These are phyloP conservation scores for Spatholobus suberectus DNA, from an alignment of 306 rosid genomes.

Conservation along the genomic window DNA sequence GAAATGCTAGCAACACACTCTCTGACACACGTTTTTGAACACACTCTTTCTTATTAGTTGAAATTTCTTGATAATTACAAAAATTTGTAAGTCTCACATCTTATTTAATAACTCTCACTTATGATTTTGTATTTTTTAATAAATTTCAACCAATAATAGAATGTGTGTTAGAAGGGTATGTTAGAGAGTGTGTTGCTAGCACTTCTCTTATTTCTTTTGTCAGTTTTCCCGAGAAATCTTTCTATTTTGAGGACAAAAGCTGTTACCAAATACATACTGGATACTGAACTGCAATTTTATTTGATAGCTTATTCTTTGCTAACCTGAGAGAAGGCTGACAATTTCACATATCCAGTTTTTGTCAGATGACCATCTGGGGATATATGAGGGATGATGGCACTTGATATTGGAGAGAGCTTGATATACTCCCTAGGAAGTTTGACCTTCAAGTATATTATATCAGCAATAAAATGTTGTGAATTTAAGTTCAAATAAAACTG, in stretches of 20 bases:
- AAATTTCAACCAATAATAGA: too few relatives aligned
- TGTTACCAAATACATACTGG: neutral
- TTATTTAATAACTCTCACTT: too few relatives aligned
- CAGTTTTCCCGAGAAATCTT: neutral
- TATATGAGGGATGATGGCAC: constrained; percentile 79
- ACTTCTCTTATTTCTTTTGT: neutral
- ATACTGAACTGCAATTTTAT: neutral
- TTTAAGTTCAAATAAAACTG: constrained; percentile 13
- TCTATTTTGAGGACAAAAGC: neutral
- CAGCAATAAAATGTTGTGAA: neutral
- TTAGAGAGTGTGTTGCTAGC: too few relatives aligned
- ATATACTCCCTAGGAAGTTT: constrained; percentile 85
- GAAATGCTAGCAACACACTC: too few relatives aligned
- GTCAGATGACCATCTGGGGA: constrained; percentile 69
- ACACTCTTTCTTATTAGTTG: too few relatives aligned
- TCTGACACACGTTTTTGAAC: too few relatives aligned
- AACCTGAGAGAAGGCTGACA: constrained; percentile 91
- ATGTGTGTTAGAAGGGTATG: too few relatives aligned
- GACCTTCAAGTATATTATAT: constrained; percentile 60
- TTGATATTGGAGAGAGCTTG: constrained; percentile 86
- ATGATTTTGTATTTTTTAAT: too few relatives aligned
- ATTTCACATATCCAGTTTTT: constrained; percentile 90
- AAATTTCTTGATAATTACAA: too few relatives aligned
- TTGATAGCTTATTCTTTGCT: neutral
- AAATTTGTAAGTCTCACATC: too few relatives aligned